Evolutionary conservation across 805 yeast genomes (phyloP), one percentile per base, ranked within the genome.

Genomic region (Suhomyces sp.): DNA sequence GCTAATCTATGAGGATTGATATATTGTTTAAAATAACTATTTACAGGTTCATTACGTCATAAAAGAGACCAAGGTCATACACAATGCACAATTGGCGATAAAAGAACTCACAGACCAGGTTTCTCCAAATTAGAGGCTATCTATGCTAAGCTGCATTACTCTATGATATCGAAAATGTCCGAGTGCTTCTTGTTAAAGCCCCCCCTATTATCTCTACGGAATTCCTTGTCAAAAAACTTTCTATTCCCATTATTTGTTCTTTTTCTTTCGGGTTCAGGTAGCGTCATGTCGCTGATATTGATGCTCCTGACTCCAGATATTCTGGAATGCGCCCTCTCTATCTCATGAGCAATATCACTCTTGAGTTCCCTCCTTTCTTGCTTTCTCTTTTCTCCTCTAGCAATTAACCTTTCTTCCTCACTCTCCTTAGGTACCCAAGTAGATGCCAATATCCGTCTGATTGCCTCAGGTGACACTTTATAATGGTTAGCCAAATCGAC

Each of bases 401-500:
- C 66, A 15, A 55, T 44, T 12, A 78, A 63, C 25, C 60, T 66
- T 4, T 66, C 76, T 39, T 73, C 78, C 53, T 85, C 88, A n/a
- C 75, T 77, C 1, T 71, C 77, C 4, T 67, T 73, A 0, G 97
- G 96, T 15, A 65, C 68, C 96, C 96, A 92, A 37, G 78, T 82
- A 4, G 93, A 84, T 63, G 82, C 84, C 57, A 92, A 64, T 17
- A 92, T 89, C 56, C 96, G 79, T 53, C 96, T 74, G 2, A 91
- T 80, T 0, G 92, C 88, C 58, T 91, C 96, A 0, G 96, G 93
- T 0, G 94, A 86, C 4, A 89, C 77, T 46, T 79, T 73, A 67
- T 86, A 91, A 61, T 78, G 79, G 29, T 78, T 72, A 0, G 90
- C 86, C 5, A 92, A 64, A 43, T 82, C 85, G 2, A 72, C 70